These are phyloP conservation scores for Aspergillus pseudoglaucus DNA, from an alignment of 2,329 filamentous ascomycete genomes.

Conservation along the genomic window DNA sequence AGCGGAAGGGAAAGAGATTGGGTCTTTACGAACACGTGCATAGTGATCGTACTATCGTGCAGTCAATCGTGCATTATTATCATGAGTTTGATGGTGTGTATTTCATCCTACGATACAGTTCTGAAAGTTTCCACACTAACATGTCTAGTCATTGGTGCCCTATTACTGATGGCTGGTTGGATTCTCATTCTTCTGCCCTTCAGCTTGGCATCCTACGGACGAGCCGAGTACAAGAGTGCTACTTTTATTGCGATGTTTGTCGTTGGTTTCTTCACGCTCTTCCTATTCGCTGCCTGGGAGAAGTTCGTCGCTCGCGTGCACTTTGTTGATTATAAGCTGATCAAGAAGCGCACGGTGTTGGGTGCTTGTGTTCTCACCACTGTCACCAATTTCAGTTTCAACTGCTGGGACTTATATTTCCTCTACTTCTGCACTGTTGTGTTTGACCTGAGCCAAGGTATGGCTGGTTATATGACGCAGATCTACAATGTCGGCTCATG, in stretches of 20 bases:
- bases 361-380: slow-evolving; percentile 47
- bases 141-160: slow-evolving; percentile 46
- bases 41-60: slow-evolving; percentile 40
- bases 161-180: slow-evolving; percentile 56
- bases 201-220: slow-evolving; percentile 43
- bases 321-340: slow-evolving; percentile 50
- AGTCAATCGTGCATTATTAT: slow-evolving; percentile 49
- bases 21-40: slow-evolving; percentile 44
- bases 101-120: too few relatives aligned
- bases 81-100: slow-evolving; percentile 54
- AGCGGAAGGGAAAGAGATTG: slow-evolving; percentile 50
- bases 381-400: slow-evolving; percentile 46
- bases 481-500: slow-evolving; percentile 51
- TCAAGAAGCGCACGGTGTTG: slow-evolving; percentile 46
- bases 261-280: slow-evolving; percentile 48
- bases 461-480: slow-evolving; percentile 43
- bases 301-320: slow-evolving; percentile 45
- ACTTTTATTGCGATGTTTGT: slow-evolving; percentile 48
- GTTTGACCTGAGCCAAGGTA: slow-evolving; percentile 37
- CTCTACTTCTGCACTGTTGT: slow-evolving; percentile 50
- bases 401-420: slow-evolving; percentile 50
- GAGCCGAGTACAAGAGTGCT: slow-evolving; percentile 38
- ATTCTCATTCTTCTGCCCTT: slow-evolving; percentile 62
- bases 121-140: neutral
- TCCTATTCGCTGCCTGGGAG: slow-evolving; percentile 52